A percentile compares a stretch with the other conserved stretches of the same genome.
Conservation (phyloP, 1,284 basidiomycete species). For the Inonotus obliquus region DNA sequence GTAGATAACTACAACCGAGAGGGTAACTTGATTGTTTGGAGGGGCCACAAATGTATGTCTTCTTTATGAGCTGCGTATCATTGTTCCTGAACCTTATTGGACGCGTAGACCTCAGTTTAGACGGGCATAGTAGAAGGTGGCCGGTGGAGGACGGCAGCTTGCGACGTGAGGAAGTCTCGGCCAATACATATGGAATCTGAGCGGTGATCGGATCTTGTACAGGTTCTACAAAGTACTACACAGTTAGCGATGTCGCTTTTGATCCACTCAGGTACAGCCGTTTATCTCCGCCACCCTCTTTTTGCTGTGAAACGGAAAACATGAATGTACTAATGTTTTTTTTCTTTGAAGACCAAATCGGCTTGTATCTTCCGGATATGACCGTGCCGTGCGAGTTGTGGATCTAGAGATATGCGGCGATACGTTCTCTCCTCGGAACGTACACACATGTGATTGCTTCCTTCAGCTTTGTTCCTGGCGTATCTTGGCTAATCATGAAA, state of each 20-base stretch:
- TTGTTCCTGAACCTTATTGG: neutral
- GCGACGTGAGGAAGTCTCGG: neutral
- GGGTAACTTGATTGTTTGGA: conserved; percentile 15
- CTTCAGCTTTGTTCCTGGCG: neutral
- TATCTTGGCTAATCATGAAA: neutral
- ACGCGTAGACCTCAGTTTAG: neutral
- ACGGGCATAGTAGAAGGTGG: conserved; percentile 5
- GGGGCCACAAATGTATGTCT: conserved; percentile 10
- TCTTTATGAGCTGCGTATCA: neutral
- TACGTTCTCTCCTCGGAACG: conserved; percentile 8
- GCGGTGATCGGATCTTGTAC: neutral
- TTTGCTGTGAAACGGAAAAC: neutral
- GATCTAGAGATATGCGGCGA: conserved; percentile 25
- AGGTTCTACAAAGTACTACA: conserved; percentile 21
- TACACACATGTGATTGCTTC: conserved; percentile 7
- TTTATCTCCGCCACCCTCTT: neutral
- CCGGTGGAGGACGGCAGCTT: neutral
- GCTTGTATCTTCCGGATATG: conserved; percentile 30
- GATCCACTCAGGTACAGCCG: conserved; percentile 30
- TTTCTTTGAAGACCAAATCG: conserved; percentile 19
- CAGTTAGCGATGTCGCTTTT: conserved; percentile 30
- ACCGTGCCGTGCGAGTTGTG: conserved; percentile 27
- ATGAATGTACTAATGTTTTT: neutral
- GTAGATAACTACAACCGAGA: conserved; percentile 15
- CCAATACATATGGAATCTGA: neutral